phyloP scores from a whole-genome alignment of 1,284 basidiomycete species.

The Cryptococcus amylolentus region DNA sequence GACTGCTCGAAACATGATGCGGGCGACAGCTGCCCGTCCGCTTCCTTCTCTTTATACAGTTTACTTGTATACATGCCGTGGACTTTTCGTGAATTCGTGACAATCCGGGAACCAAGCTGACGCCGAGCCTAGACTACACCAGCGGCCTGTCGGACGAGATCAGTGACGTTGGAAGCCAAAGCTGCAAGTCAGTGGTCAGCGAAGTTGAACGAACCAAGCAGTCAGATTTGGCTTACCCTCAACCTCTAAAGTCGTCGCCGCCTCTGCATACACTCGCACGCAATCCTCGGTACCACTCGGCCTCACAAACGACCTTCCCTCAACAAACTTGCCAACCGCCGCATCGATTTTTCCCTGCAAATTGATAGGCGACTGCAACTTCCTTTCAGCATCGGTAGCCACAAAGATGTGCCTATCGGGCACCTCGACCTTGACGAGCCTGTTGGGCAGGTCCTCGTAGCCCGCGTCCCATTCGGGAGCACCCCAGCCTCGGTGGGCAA shows the following conservation, averaged over 20 bases:
- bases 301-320: slow-evolving; percentile 87
- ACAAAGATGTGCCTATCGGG: slow-evolving; percentile 77
- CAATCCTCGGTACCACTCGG: slow-evolving; percentile 99
- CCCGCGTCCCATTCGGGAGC: slow-evolving; percentile 88
- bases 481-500: slow-evolving; percentile 80
- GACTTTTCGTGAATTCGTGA: too few species aligned
- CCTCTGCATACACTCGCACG: slow-evolving; percentile 96
- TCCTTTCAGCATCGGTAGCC: slow-evolving; percentile 91
- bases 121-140: slow-evolving; percentile 10
- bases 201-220: too few species aligned
- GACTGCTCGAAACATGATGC: too few species aligned
- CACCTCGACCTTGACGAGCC: slow-evolving; percentile 93
- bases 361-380: slow-evolving; percentile 72
- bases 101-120: too few species aligned
- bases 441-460: slow-evolving; percentile 92
- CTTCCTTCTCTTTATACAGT: too few species aligned
- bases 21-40: too few species aligned
- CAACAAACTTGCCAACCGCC: slow-evolving; percentile 72
- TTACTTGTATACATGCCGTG: too few species aligned
- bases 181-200: slow-evolving; percentile 7
- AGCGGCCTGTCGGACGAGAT: slow-evolving; percentile 28
- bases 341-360: slow-evolving; percentile 86
- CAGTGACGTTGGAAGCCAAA: slow-evolving; percentile 33
- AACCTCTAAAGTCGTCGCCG: slow-evolving; percentile 66
- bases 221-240: slow-evolving; percentile 62